Base-by-base conservation (phyloP, 75 land plant species). In the Chamaecyparis obtusa region DNA sequence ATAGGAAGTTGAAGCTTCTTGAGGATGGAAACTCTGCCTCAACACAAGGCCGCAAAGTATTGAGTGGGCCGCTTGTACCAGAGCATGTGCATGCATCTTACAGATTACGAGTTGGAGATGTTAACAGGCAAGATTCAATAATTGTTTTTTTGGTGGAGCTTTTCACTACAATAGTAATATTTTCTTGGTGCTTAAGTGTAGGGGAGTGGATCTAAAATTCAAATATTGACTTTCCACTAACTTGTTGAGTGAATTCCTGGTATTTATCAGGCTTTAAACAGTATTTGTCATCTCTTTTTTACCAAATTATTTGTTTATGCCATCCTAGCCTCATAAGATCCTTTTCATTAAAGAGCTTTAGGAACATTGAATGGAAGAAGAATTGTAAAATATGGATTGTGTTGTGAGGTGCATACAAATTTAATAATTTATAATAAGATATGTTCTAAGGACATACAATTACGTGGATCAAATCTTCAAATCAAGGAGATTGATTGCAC, bases 51-150 rank as follows among this genome's bases (percentile, higher is more conserved):
- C 91, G 88, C 56, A 91, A 83, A 60, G 89, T 86, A 71, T 90
- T 86, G 8, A 96, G 97, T 88, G 97, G 97, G 44, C 91, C 96
- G 11, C 89, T 94, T 74, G 6, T 91, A 46, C 90, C 89, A 6
- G 97, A 96, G 7, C 91, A 89, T 85, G 91, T 90, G 67, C 87
- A 88, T 77, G 84, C 90, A 35, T 86, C 88, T 83, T 83, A 85
- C 51, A 90, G 89, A 84, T 76, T 83, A 16, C 44, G 43, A 54
- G 83, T 21, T 64, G 88, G 86, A 75, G 91, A 91, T 80, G 83
- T 78, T 32, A 91, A 87, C 46, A 93, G 94, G 96, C 93, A 87
- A 88, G 49, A 43, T 41, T 43, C 51, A 43, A 21, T 80, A 43
- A 27, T n/a, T 5, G 27, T 8, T n/a, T 27, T 41, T 44, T 39